These are phyloP conservation scores for Berkeleyomyces basicola DNA, from an alignment of 2,329 filamentous ascomycete species.

Conservation along the genomic window DNA sequence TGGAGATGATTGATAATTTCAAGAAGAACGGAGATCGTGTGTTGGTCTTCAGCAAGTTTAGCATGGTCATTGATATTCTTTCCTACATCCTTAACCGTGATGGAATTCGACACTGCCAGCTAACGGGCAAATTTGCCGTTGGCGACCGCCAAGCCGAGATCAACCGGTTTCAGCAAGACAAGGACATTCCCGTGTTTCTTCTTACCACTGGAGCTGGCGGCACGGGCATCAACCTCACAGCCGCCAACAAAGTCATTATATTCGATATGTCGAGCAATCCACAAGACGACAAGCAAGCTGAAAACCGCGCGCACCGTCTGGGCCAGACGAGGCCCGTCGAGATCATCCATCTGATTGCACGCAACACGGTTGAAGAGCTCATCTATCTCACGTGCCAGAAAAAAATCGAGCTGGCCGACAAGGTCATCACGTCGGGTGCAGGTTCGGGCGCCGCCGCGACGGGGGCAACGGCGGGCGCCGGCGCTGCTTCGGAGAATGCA, in stretches of 20 bases:
- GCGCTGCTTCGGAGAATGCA: neutral
- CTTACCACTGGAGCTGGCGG: conserved; percentile 87
- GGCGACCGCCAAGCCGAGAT: conserved; percentile 73
- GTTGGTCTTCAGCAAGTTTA: conserved; percentile 87
- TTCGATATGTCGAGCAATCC: conserved; percentile 97
- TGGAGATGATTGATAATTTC: conserved; percentile 57
- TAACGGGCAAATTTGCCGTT: conserved; percentile 74
- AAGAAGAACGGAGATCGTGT: conserved; percentile 69
- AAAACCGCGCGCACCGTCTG: conserved; percentile 89
- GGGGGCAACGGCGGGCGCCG: conserved; percentile 21
- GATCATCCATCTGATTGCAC: conserved; percentile 68
- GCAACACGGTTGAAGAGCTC: conserved; percentile 76
- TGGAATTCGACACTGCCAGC: conserved; percentile 60
- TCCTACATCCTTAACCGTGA: conserved; percentile 62
- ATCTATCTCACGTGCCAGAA: conserved; percentile 83
- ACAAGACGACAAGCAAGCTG: conserved; percentile 94
- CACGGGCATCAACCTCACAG: conserved; percentile 91
- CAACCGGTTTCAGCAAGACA: conserved; percentile 65
- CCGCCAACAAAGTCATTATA: conserved; percentile 93
- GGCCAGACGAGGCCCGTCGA: conserved; percentile 85
- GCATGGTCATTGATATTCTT: conserved; percentile 77
- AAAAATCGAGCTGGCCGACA: conserved; percentile 72
- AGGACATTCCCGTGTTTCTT: conserved; percentile 73
- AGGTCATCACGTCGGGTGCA: conserved; percentile 40
- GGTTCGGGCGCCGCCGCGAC: conserved; percentile 41